Evolutionary conservation across 2,329 filamentous ascomycete genomes (phyloP).

Genomic region (Cryphonectria japonica): DNA sequence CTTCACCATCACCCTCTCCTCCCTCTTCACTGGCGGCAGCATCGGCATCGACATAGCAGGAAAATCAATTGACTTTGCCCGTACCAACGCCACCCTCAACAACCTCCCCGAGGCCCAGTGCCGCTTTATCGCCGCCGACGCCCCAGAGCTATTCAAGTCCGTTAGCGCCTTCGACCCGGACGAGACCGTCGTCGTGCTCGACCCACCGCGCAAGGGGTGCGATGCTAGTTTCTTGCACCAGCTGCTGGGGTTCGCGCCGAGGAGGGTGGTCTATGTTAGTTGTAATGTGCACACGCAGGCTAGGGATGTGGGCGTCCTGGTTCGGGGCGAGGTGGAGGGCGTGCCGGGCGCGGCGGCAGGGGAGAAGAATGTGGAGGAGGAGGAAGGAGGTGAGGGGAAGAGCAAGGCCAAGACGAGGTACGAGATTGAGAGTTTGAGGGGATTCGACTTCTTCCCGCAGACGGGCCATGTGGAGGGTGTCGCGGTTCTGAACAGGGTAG

Average conservation of each 20-base stretch:
- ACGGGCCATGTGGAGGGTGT: constrained; percentile 72
- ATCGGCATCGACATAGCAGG: constrained; percentile 89
- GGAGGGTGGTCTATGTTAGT: constrained; percentile 87
- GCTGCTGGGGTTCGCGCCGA: constrained; percentile 76
- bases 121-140: constrained; percentile 88
- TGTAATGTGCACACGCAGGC: constrained; percentile 99
- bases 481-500: constrained; percentile 62
- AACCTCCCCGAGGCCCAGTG: constrained; percentile 66
- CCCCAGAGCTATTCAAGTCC: constrained; percentile 76
- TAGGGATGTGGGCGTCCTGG: constrained; percentile 84
- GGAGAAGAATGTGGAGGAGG: constrained; percentile 30
- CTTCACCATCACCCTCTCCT: constrained; percentile 91
- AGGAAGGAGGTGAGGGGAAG: constrained; percentile 35
- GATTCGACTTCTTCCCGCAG: constrained; percentile 98
- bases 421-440: constrained; percentile 85
- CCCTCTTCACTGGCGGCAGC: constrained; percentile 77
- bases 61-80: constrained; percentile 77
- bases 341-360: constrained; percentile 35
- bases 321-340: constrained; percentile 63
- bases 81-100: constrained; percentile 79
- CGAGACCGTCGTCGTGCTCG: constrained; percentile 91
- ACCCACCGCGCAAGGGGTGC: constrained; percentile 95
- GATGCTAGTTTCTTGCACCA: constrained; percentile 83
- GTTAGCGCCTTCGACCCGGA: constrained; percentile 70
- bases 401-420: constrained; percentile 58